Conservation (phyloP, 257 asterid genomes). For the Solanum dulcamara region DNA sequence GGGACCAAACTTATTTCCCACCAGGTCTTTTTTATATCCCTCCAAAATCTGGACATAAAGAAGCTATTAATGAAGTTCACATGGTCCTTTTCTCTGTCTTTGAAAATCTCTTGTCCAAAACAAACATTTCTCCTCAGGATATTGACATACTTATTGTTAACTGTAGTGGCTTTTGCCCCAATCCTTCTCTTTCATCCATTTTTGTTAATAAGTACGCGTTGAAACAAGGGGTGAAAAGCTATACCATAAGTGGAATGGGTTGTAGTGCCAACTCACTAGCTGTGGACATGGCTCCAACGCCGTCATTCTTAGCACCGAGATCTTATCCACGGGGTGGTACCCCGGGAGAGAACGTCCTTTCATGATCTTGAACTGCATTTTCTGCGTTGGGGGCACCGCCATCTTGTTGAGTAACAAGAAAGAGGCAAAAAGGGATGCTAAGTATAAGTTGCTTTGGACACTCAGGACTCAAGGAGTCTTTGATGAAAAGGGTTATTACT, state of each 20-base stretch:
- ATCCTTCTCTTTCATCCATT: constrained; percentile 60
- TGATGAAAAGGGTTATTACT: constrained; percentile 50
- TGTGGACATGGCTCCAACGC: constrained; percentile 64
- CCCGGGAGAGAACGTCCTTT: constrained; percentile 46
- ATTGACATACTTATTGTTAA: constrained; percentile 70
- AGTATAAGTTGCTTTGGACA: constrained; percentile 42
- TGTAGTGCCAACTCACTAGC: constrained; percentile 81
- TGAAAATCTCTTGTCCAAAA: constrained; percentile 35
- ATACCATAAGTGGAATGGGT: constrained; percentile 74
- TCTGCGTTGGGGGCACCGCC: constrained; percentile 71
- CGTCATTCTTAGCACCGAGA: constrained; percentile 67
- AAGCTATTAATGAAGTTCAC: constrained; percentile 46
- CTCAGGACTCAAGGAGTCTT: constrained; percentile 57
- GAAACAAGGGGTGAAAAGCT: constrained; percentile 62
- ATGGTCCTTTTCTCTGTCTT: constrained; percentile 53
- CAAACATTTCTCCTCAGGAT: constrained; percentile 25
- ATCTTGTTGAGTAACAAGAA: constrained; percentile 42
- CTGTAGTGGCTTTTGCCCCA: constrained; percentile 88
- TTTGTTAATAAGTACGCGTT: constrained; percentile 31
- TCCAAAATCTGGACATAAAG: constrained; percentile 46
- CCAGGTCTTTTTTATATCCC: constrained; percentile 64
- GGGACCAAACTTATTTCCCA: constrained; percentile 65
- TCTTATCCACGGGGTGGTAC: constrained; percentile 78
- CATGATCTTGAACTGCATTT: constrained; percentile 64
- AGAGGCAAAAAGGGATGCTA: constrained; percentile 20